phyloP scores from a whole-genome alignment of 1,139 yeast species.

The Kluyveromyces marxianus region DNA sequence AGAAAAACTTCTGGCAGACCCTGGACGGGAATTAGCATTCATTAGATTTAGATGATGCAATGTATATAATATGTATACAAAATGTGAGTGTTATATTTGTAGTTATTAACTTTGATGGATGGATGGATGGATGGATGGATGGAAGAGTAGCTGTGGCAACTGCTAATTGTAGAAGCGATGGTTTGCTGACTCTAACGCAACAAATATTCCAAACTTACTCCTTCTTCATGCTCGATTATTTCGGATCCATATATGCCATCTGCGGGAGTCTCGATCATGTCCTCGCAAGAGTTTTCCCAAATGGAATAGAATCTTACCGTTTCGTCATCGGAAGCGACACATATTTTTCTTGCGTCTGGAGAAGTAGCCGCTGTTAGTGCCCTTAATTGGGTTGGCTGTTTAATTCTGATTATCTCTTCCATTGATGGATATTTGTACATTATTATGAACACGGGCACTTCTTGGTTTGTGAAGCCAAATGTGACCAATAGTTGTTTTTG shows the following conservation, averaged over 20 bases:
- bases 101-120: too few relatives aligned
- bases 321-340: slow-evolving; percentile 71
- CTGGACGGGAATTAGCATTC: too few relatives aligned
- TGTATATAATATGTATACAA: too few relatives aligned
- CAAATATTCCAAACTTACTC: slow-evolving; percentile 28
- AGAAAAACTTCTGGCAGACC: too few relatives aligned
- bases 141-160: too few relatives aligned
- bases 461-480: slow-evolving; percentile 64
- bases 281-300: slow-evolving; percentile 43
- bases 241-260: slow-evolving; percentile 48
- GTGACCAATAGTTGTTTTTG: slow-evolving; percentile 65
- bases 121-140: too few relatives aligned
- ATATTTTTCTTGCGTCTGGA: slow-evolving; percentile 52
- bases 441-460: slow-evolving; percentile 40
- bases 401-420: slow-evolving; percentile 42
- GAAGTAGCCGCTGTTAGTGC: slow-evolving; percentile 60
- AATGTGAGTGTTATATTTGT: too few relatives aligned
- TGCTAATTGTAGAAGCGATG: too few relatives aligned
- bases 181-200: background rate
- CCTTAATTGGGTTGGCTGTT: slow-evolving; percentile 47
- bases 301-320: slow-evolving; percentile 65
- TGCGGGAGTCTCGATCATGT: slow-evolving; percentile 35
- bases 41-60: too few relatives aligned
- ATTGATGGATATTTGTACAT: slow-evolving; percentile 64
- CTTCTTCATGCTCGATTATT: slow-evolving; percentile 52